Percentiles rank a stretch among this genome's conserved stretches.
These are phyloP conservation scores for Candida chauliodis DNA, from an alignment of 805 yeast species.

Conservation along the genomic window DNA sequence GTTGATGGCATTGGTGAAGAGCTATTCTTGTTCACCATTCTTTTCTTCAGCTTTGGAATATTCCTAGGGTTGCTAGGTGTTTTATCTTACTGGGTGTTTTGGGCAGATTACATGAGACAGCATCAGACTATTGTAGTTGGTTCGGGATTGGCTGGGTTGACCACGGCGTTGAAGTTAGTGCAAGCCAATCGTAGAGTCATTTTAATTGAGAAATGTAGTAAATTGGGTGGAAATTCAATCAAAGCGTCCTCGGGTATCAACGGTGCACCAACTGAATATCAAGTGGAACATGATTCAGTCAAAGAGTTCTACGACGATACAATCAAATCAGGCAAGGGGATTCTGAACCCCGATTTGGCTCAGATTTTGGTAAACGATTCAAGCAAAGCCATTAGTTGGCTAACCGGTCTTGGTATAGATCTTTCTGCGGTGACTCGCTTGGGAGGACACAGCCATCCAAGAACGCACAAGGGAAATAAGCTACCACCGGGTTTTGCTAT, in stretches of 20 bases:
- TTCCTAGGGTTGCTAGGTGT: not conserved
- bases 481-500: slow-evolving; percentile 62
- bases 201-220: slow-evolving; percentile 46
- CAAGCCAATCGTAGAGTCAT: slow-evolving; percentile 33
- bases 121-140: slow-evolving; percentile 47
- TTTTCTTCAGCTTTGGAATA: not conserved
- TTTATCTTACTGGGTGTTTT: no score
- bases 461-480: slow-evolving; percentile 43
- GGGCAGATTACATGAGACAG: no score
- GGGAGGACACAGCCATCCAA: slow-evolving; percentile 39
- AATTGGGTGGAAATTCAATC: slow-evolving; percentile 56
- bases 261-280: slow-evolving; percentile 33
- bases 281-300: slow-evolving; percentile 21
- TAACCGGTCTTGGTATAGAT: slow-evolving; percentile 24
- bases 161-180: slow-evolving; percentile 38
- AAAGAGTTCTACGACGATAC: slow-evolving; percentile 28
- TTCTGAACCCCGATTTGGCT: slow-evolving; percentile 23
- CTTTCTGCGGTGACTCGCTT: slow-evolving; percentile 28
- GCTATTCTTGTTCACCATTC: no score
- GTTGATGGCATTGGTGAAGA: no score
- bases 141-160: slow-evolving; percentile 55
- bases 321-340: slow-evolving; percentile 29
- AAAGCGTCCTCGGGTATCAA: slow-evolving; percentile 64
- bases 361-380: slow-evolving; percentile 23
- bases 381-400: slow-evolving; percentile 31